Percentiles rank a stretch among this genome's conserved stretches.
Conservation (phyloP, 305 asterid genomes). For the Solanum hybrid region DNA sequence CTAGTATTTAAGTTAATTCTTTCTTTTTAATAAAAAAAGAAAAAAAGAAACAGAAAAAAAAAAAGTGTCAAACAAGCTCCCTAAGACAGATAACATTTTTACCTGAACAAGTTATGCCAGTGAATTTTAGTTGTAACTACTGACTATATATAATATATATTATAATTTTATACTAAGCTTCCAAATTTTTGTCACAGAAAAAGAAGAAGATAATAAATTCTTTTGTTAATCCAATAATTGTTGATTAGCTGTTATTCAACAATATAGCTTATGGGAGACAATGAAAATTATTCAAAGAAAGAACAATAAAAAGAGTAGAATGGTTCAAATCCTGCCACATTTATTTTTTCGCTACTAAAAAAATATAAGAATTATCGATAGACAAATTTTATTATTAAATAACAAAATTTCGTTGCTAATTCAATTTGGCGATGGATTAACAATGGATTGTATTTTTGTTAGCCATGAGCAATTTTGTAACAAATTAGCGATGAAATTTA, state of each 20-base stretch:
- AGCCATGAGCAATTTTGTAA: not conserved
- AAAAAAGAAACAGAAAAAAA: not conserved
- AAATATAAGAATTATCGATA: not conserved
- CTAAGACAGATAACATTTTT: slow-evolving; percentile 38
- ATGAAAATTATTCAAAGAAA: not conserved
- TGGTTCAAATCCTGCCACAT: not conserved
- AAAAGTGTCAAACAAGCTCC: slow-evolving; percentile 20
- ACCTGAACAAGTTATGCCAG: slow-evolving; percentile 33
- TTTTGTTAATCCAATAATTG: not conserved
- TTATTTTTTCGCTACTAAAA: not conserved
- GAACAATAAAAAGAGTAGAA: not conserved
- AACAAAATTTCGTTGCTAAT: not conserved
- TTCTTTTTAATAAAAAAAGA: too few species aligned
- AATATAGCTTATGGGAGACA: not conserved
- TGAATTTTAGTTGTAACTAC: slow-evolving; percentile 29
- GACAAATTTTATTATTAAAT: not conserved
- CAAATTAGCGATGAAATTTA: not conserved
- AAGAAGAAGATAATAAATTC: not conserved
- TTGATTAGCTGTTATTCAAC: not conserved
- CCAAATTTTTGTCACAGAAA: not conserved
- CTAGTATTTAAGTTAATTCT: not conserved
- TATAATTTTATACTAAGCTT: not conserved
- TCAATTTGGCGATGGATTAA: not conserved
- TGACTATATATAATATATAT: slow-evolving; percentile 15
- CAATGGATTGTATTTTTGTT: not conserved